Evolutionary conservation across 192 early-diverging fungal genomes (phyloP), one percentile per base, ranked within the genome.

Genomic region (Spizellomyces sp.): DNA sequence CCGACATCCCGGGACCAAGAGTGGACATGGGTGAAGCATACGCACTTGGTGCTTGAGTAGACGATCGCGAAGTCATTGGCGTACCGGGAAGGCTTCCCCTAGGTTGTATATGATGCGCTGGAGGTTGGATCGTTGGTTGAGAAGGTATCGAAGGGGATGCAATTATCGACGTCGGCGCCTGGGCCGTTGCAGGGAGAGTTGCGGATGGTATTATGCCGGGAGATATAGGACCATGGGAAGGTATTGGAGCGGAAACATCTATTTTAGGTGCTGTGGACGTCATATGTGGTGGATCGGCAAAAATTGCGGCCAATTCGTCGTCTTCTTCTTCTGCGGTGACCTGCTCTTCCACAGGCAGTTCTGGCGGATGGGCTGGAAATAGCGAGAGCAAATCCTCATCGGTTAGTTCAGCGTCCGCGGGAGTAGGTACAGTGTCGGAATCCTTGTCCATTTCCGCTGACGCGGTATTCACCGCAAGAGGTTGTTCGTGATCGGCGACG

Each of bases 401-500:
- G 19, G 36, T 47, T 17, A 12, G 27, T 36, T 69, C 59, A 14
- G 15, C 59, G 14, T 61, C 17, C 14, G 36, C 36, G 27, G 27
- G 27, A 36, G 27, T 36, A 36, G 27, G 27, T 36, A 36, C 27
- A 36, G 27, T 36, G 7, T 56, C 54, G 22, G 54, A n/a, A 56
- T 56, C 54, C 54, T 19, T 22, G 22, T 56, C 54, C 54, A 56
- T 56, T 56, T 56, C 54, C 14, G 59, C 59, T 9, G 17, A 27
- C 14, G 17, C 22, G 14, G 22, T 43, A 5, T 65, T n/a, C n/a
- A 64, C 42, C 10, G 48, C 48, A 17, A 72, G 62, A 14, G 70
- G 70, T 45, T 43, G 21, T 62, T 72, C 70, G 48, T 64, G 62
- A 43, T 72, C 70, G 10, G 70, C 70, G 9, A 72, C 70, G 12